These are phyloP conservation scores for Colletotrichum kahawae DNA, from an alignment of 2,329 filamentous ascomycete species.

Conservation along the genomic window DNA sequence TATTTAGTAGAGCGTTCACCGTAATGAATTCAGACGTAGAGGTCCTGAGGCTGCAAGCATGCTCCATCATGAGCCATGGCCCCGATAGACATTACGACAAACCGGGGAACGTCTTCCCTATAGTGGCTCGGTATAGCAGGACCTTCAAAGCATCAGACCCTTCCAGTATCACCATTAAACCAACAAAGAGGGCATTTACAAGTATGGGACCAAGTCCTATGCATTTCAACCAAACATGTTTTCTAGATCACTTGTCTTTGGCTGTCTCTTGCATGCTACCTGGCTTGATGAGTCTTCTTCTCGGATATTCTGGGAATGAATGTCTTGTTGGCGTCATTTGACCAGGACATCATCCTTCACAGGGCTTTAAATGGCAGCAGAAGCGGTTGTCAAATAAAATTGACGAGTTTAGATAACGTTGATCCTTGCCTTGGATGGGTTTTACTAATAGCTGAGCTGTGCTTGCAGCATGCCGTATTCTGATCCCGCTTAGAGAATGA, in stretches of 20 bases:
- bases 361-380: neutral
- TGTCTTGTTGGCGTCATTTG: no score
- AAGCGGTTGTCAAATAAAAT: neutral
- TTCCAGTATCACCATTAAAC: neutral
- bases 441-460: neutral
- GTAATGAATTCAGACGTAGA: neutral
- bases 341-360: neutral
- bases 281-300: neutral
- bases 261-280: neutral
- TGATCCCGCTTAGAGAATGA: neutral
- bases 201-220: neutral
- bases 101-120: neutral
- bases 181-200: neutral
- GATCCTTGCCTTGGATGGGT: neutral
- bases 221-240: neutral
- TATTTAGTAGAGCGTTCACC: neutral
- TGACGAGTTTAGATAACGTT: neutral
- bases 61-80: neutral
- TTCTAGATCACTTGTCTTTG: neutral
- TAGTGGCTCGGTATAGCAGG: neutral
- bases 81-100: neutral
- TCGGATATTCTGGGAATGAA: no score
- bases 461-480: neutral
- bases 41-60: neutral
- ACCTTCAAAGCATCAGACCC: neutral